Evolutionary conservation across 116 monocot genomes (phyloP), one percentile per base, ranked within the genome.

Genomic region (Trichopus zeylanicus): DNA sequence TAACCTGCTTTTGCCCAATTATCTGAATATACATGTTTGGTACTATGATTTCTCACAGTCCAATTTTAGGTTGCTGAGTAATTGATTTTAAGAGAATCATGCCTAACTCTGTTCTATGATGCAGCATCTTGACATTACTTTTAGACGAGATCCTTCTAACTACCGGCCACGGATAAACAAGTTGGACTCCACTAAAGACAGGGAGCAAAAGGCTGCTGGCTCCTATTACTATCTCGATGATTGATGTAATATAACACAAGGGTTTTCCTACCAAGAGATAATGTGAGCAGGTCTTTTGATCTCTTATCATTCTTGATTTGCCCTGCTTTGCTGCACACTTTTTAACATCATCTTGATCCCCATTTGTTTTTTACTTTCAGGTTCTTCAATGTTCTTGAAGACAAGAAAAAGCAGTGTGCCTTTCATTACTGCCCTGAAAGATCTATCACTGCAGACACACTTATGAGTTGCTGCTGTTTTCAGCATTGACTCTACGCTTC

Each of bases 161-260:
- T 88, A 63, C 57, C 73, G 88, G 59, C 88, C 88, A 20, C 67
- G 88, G 24, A 88, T 88, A 48, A 88, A 88, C 53, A 88, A 88
- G 46, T 67, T 83, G 46, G 88, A 88, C 0, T 88, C 88, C 1
- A 71, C 74, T 7, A 88, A 88, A 62, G 88, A 88, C 51, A 73
- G 88, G 60, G 83, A 88, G 51, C 88, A 88, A 66, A 88, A 88
- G 56, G 9, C 70, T 52, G 88, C 88, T 20, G 88, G 88, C 26
- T 88, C 88, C 52, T 88, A 88, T 64, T 88, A 88, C 48, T 88
- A 88, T 53, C 83, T 88, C 26, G 88, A 88, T 57, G 88, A 83
- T 52, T 88, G 39, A 81, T 31, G 22, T 49, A 22, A 49, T 22
- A 24, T 49, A 35, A 42, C 42, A 42, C 42, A 15, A 13, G 49